Percentiles rank a stretch among this genome's conserved stretches.
Evolutionary conservation across 208 protist genomes (phyloP).

Genomic region (Trypanosoma congolense): DNA sequence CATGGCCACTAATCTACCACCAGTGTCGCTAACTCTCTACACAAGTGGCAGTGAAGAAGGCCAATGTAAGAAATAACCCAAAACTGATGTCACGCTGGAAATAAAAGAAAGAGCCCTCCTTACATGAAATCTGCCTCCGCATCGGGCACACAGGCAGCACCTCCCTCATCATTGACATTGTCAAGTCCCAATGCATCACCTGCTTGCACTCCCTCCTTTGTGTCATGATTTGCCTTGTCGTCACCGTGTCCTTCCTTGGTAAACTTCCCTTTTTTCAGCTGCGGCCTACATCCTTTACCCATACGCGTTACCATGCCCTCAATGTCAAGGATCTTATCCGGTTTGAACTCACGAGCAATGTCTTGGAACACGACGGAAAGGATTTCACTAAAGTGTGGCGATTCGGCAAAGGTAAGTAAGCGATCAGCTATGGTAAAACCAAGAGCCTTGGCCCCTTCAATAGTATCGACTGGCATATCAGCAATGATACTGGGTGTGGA

Average conservation of each 20-base stretch:
- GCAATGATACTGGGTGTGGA: conserved; percentile 31
- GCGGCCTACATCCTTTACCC: conserved; percentile 31
- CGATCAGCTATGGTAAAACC: conserved; percentile 57
- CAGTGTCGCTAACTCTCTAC: neutral
- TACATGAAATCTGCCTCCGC: conserved; percentile 22
- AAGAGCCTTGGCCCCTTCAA: conserved; percentile 33
- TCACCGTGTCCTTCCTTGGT: neutral
- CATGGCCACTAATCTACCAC: no score
- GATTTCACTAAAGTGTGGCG: conserved; percentile 43
- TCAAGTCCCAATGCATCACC: conserved; percentile 35
- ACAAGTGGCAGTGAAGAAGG: neutral
- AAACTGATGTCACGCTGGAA: neutral
- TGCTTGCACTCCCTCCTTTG: neutral
- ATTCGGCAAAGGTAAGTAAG: conserved; percentile 31
- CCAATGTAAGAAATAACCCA: neutral
- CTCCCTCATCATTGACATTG: conserved; percentile 38
- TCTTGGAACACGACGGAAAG: conserved; percentile 44
- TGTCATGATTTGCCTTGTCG: neutral
- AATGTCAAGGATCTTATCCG: conserved; percentile 29
- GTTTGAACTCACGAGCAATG: conserved; percentile 41
- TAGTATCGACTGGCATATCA: conserved; percentile 28
- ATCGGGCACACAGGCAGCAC: conserved; percentile 25
- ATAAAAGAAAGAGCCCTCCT: neutral
- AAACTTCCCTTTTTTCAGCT: conserved; percentile 19
- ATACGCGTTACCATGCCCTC: conserved; percentile 26